Evolutionary conservation across 768 basidiomycete genomes (phyloP), one percentile per base, ranked within the genome.

Genomic region (Kwoniella newhampshirensis): DNA sequence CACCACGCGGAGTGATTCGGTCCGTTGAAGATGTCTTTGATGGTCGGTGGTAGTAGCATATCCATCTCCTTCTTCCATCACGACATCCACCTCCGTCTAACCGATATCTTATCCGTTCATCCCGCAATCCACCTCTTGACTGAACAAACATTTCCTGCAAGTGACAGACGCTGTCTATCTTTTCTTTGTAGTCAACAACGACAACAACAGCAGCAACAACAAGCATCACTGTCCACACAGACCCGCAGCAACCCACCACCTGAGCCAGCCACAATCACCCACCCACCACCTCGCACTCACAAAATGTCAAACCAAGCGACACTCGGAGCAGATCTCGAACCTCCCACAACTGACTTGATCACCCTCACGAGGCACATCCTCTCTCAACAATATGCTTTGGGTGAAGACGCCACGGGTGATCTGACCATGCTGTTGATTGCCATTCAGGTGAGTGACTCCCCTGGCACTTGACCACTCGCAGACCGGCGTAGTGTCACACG

Each of bases 351-450:
- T 40, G 91, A 96, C 74, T 80, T 96, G 67, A 88, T 94, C 79
- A 96, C 92, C 46, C 83, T 96, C 71, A 96, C 92, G 60, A 84
- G 91, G 54, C 91, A 96, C 81, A 89, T 97, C 75, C 83, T 97
- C 44, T 81, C 81, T 52, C 88, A 91, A 71, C 91, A 94, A 77
- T 78, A 89, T 64, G 85, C 86, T 55, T 80, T 93, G 26, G 93
- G 93, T 36, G 77, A 85, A 9, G 78, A 83, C 4, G 92, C 92
- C 5, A 91, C 90, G 0, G 94, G 96, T 57, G 96, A 98, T 79
- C 80, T 98, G 52, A 98, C 96, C 3, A 79, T 98, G 59, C 84
- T 99, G 54, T 83, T 99, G 63, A 94, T 87, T 59, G 94, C 92
- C 44, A 97, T 99, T 76, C 91, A 96, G 76, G 85, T 91, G 63